These are phyloP conservation scores for Populus tremula DNA, from an alignment of 345 rosid genomes.

Conservation along the genomic window DNA sequence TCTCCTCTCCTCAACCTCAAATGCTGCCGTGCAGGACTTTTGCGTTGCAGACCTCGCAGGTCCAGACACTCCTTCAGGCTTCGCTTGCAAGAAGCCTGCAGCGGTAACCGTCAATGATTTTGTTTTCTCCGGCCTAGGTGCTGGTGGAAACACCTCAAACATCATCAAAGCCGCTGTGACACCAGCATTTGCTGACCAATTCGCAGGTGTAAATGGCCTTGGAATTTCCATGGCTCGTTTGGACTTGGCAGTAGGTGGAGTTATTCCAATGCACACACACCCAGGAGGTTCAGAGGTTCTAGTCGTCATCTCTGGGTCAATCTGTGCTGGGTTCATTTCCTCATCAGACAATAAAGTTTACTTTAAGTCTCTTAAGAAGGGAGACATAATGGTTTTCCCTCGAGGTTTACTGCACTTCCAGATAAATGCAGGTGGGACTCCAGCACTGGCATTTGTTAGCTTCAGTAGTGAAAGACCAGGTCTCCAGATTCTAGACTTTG, in stretches of 20 bases:
- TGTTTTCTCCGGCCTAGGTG: constrained; percentile 53
- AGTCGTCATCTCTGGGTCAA: constrained; percentile 49
- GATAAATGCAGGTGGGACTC: constrained; percentile 44
- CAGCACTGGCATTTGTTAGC: constrained; percentile 53
- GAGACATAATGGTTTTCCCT: constrained; percentile 76
- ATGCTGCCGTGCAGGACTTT: constrained; percentile 64
- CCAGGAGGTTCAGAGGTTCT: constrained; percentile 68
- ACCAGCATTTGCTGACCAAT: constrained; percentile 55
- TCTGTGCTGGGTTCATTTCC: constrained; percentile 80
- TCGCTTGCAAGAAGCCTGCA: constrained; percentile 54
- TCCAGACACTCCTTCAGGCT: constrained; percentile 68
- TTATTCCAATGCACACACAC: constrained; percentile 79
- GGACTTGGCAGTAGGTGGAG: constrained; percentile 69
- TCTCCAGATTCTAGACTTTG: constrained; percentile 64
- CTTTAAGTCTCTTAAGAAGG: constrained; percentile 45
- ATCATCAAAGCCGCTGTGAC: constrained; percentile 77
- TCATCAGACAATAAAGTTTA: constrained; percentile 57
- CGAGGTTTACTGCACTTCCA: constrained; percentile 77
- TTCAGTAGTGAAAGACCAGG: constrained; percentile 75
- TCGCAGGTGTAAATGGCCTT: constrained; percentile 70
- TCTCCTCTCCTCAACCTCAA: constrained; percentile 44
- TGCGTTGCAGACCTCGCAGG: constrained; percentile 59
- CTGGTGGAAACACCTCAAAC: constrained; percentile 58
- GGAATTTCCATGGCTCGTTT: constrained; percentile 72
- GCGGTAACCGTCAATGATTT: constrained; percentile 61